These are phyloP conservation scores for Oryza rufipogon DNA, from an alignment of 176 grass and related monocot genomes.

Conservation along the genomic window DNA sequence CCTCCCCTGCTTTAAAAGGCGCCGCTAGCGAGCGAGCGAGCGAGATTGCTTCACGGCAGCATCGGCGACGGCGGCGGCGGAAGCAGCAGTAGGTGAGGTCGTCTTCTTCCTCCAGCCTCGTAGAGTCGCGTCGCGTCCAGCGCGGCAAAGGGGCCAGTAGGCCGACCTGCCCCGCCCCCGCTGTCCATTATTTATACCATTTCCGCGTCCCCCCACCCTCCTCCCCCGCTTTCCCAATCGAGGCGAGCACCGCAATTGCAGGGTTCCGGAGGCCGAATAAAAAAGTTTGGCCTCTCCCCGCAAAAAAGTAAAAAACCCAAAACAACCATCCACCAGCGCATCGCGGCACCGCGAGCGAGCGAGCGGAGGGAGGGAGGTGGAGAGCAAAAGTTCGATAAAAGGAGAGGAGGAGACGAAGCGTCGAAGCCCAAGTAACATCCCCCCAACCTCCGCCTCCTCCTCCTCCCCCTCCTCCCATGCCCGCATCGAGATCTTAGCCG, in stretches of 20 bases:
- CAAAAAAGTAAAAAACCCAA: slow-evolving; percentile 54
- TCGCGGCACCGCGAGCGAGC: slow-evolving; percentile 36
- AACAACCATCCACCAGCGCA: slow-evolving; percentile 39
- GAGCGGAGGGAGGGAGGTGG: slow-evolving; percentile 25
- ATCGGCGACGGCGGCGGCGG: not conserved
- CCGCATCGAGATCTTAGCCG: slow-evolving; percentile 61
- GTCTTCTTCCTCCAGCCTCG: slow-evolving; percentile 5
- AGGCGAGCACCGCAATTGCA: slow-evolving; percentile 55
- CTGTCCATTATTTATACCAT: slow-evolving; percentile 47
- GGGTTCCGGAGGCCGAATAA: slow-evolving; percentile 40
- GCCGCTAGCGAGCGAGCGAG: not conserved
- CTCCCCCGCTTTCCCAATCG: slow-evolving; percentile 47
- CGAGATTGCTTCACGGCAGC: not conserved
- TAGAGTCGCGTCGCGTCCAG: slow-evolving; percentile 36
- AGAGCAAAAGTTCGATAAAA: slow-evolving; percentile 67
- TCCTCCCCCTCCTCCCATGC: slow-evolving; percentile 24
- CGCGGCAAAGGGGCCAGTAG: slow-evolving; percentile 41
- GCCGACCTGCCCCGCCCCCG: slow-evolving; percentile 28
- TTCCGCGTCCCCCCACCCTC: slow-evolving; percentile 25
- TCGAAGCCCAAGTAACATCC: slow-evolving; percentile 59
- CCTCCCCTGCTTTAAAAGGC: not conserved
- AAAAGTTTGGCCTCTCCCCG: slow-evolving; percentile 38
- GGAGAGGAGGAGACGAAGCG: slow-evolving; percentile 58
- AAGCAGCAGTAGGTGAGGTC: not conserved
- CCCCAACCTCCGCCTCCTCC: not conserved